These are phyloP conservation scores for Exophiala bonariae DNA, from an alignment of 2,329 filamentous ascomycete genomes.

Conservation along the genomic window DNA sequence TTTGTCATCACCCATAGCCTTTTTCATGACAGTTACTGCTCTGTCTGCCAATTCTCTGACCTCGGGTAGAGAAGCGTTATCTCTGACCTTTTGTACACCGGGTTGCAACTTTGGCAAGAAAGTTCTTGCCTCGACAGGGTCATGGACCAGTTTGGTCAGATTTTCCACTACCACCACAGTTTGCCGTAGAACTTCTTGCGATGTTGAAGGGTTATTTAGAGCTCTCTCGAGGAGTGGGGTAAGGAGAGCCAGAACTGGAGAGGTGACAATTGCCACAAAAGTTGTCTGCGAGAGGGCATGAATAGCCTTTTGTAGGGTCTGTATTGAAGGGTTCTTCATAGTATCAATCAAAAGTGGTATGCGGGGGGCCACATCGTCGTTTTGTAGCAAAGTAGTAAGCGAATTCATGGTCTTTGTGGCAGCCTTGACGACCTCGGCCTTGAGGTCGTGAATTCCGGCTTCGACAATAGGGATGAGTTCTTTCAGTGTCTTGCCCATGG, in stretches of 20 bases:
- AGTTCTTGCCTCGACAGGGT: constrained; percentile 87
- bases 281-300: constrained; percentile 96
- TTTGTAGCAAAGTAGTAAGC: constrained; percentile 84
- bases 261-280: constrained; percentile 96
- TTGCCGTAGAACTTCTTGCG: constrained; percentile 92
- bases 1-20: constrained; percentile 78
- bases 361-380: constrained; percentile 92
- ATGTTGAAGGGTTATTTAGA: constrained; percentile 84
- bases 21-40: constrained; percentile 82
- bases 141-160: constrained; percentile 95
- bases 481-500: constrained; percentile 86
- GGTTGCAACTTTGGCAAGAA: constrained; percentile 94
- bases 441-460: constrained; percentile 93
- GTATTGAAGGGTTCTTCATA: constrained; percentile 88
- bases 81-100: constrained; percentile 84
- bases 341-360: constrained; percentile 91
- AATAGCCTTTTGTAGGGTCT: constrained; percentile 91
- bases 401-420: constrained; percentile 90
- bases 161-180: constrained; percentile 97
- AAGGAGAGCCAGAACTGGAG: constrained; percentile 88
- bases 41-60: constrained; percentile 86
- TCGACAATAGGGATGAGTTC: constrained; percentile 89
- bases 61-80: constrained; percentile 88
- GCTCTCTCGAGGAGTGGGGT: constrained; percentile 93
- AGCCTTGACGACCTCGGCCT: constrained; percentile 80